Base-by-base conservation (phyloP, 768 basidiomycete species). In the Calocera cornea region DNA sequence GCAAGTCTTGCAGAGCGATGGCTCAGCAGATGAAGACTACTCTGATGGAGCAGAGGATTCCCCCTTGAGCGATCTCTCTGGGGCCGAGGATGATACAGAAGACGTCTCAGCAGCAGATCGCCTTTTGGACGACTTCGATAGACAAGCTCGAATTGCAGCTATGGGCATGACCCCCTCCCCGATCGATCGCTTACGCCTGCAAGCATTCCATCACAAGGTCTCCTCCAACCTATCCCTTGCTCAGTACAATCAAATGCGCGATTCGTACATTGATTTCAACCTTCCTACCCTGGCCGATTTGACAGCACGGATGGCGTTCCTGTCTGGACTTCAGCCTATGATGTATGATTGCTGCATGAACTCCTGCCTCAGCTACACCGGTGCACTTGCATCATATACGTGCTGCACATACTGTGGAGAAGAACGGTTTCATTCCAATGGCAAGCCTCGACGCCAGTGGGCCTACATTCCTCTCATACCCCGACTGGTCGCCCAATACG, bases 301-400 rank as follows among this genome's bases (percentile, higher is more conserved):
- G 44, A 19, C 44, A 47, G 3, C 16, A 3, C 44, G 44, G 7
- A 47, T 47, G 16, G 44, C 44, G 8, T 47, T 47, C 19, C 44
- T 47, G 8, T 47, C 44, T 19, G 44, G 44, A 5, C 16, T 47
- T 47, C 44, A 24, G 19, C 44, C 44, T 24, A 47, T 47, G 8
- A 47, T 8, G 19, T 79, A 74, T 70, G 71, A 82, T 70, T 82
- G 80, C 70, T 83, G 82, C 71, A 63, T 72, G 27, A 78, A 79
- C 63, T 79, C 78, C 0, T 83, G 82, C 68, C 71, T 72, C 65
- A 77, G 75, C 67, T 83, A 72, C 68, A 70, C 74, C 19, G 80
- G 80, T 0, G 71, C 74, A 0, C 73, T 77, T 36, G 71, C 67
- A 3, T 70, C 74, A 2, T 66, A 73, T 7, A 66, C 70, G 0